Conservation (phyloP, 169 alveolate species). For the Cryptosporidium andersoni region DNA sequence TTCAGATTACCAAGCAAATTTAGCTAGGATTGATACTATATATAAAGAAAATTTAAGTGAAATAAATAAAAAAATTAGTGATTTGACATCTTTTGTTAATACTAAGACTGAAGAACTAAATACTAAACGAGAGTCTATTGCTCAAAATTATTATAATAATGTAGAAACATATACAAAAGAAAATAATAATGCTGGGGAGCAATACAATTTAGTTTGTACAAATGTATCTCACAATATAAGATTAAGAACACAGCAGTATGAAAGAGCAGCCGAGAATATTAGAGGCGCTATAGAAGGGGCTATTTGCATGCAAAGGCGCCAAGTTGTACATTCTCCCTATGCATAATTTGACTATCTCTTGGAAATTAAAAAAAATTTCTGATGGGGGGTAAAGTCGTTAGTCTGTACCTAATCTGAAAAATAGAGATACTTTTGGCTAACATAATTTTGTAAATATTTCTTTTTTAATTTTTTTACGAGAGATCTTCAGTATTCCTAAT, state of each 20-base stretch:
- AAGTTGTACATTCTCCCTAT: slow-evolving; percentile 66
- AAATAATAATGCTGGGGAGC: slow-evolving; percentile 57
- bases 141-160: slow-evolving; percentile 24
- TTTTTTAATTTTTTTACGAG: background rate
- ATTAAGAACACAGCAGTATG: slow-evolving; percentile 48
- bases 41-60: slow-evolving; percentile 25
- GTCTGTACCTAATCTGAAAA: background rate
- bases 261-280: slow-evolving; percentile 47
- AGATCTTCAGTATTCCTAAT: no score
- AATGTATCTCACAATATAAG: slow-evolving; percentile 58
- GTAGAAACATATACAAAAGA: slow-evolving; percentile 59
- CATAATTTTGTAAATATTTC: background rate
- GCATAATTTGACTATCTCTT: slow-evolving; percentile 14
- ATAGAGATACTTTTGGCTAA: background rate
- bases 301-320: slow-evolving; percentile 52
- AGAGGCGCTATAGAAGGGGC: slow-evolving; percentile 70
- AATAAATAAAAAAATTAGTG: slow-evolving; percentile 50
- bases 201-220: slow-evolving; percentile 40
- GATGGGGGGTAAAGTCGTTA: background rate
- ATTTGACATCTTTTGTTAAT: slow-evolving; percentile 43
- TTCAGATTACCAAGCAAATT: slow-evolving; percentile 30
- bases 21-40: slow-evolving; percentile 15
- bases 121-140: slow-evolving; percentile 33
- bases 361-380: background rate
- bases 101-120: slow-evolving; percentile 38